Conservation (phyloP, 305 asterid genomes). For the Fraxinus dipetala region DNA sequence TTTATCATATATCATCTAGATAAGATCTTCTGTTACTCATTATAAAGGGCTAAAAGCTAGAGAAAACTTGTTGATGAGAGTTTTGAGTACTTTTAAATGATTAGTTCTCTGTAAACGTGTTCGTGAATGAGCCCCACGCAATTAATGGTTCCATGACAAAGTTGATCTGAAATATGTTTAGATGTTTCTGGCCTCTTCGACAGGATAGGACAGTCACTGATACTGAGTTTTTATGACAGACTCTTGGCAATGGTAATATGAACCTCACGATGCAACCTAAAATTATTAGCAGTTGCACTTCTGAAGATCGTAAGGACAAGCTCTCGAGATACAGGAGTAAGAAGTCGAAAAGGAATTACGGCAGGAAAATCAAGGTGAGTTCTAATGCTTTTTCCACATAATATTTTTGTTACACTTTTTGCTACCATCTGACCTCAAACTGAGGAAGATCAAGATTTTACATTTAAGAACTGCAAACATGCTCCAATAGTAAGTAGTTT, state of each 20-base stretch:
- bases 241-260: conserved; percentile 52
- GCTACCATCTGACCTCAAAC: not conserved
- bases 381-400: not conserved
- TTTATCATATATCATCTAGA: not conserved
- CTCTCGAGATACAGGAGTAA: conserved; percentile 82
- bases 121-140: conserved; percentile 13
- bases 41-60: not conserved
- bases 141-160: conserved; percentile 28
- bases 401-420: not conserved
- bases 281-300: conserved; percentile 35
- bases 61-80: not conserved
- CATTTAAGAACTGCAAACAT: not conserved
- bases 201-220: conserved; percentile 64
- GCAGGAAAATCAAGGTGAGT: conserved; percentile 65
- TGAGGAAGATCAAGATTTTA: not conserved
- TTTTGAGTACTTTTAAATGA: conserved; percentile 9
- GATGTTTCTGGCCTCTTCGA: conserved; percentile 53
- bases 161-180: conserved; percentile 53
- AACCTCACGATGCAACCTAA: conserved; percentile 45
- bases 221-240: conserved; percentile 79
- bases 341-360: conserved; percentile 86
- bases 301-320: conserved; percentile 83
- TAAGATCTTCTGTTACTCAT: not conserved
- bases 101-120: not conserved
- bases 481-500: not conserved